Base-by-base conservation (phyloP, 805 yeast genomes). In the Jamesozyma hellenica region DNA sequence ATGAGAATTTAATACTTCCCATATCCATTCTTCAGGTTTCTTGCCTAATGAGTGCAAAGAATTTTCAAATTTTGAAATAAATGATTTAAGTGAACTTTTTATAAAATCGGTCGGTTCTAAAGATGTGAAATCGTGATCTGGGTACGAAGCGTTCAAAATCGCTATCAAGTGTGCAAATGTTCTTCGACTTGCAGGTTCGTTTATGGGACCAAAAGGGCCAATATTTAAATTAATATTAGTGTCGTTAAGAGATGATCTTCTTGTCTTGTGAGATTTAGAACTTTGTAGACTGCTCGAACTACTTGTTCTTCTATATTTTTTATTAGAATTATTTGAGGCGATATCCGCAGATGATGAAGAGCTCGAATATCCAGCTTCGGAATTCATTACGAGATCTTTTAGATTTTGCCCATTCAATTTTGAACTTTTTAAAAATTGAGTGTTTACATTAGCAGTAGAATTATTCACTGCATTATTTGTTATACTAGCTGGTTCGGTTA, bases 111-210 rank as follows among this genome's bases (percentile, higher is more conserved):
- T 68, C 1, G 98, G 98, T 54, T 84, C 86, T 45, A 92, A 72
- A 19, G 81, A 73, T 11, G 94, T 74, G 52, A 90, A 92, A 56
- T 92, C 98, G 54, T 92, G 95, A 58, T 92, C 98, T 0, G 98
- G 97, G 56, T 84, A 90, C 4, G 94, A 80, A 7, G 94, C 83
- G 59, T 92, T 92, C 39, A 92, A 68, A 28, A 88, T 87, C 1
- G 94, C 92, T 43, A 92, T 84, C 35, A 92, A 66, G 55, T 88
- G 84, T 0, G 96, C 92, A 66, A 90, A 92, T 1, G 88, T 79
- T 60, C 86, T 81, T 47, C 96, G 73, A 34, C 94, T 82, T 1
- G 92, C 77, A n/a, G 81, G 75, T 50, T 80, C 81, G 53, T 81
- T 82, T 27, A 92, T 68, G 0, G 96, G 95, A 0, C 98, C 98